Conservation (phyloP, 768 basidiomycete species). For the Peribolospora kevripleyi region DNA sequence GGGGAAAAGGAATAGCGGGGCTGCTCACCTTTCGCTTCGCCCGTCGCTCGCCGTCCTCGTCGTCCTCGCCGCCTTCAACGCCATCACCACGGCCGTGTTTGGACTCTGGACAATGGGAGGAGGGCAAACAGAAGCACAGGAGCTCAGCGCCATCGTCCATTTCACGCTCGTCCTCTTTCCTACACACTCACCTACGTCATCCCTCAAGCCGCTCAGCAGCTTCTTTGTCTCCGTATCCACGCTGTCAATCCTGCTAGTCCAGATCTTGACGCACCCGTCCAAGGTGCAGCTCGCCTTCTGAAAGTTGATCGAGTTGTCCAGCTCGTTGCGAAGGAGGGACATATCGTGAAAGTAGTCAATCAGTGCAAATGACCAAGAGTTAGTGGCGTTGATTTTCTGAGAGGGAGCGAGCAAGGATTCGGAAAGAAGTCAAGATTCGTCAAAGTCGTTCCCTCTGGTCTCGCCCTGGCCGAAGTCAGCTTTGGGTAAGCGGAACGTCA, state of each 20-base stretch:
- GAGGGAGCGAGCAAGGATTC: not conserved
- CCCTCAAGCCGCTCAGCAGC: slow-evolving; percentile 63
- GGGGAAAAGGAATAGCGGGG: not conserved
- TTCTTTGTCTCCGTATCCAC: slow-evolving; percentile 94
- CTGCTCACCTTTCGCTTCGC: slow-evolving; percentile 25
- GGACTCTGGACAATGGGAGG: not conserved
- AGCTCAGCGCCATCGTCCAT: not conserved
- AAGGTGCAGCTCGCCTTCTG: slow-evolving; percentile 93
- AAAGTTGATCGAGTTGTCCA: slow-evolving; percentile 93
- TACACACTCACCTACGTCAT: slow-evolving; percentile 29
- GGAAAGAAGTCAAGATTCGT: not conserved
- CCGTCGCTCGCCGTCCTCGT: slow-evolving; percentile 34
- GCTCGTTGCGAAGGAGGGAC: slow-evolving; percentile 74
- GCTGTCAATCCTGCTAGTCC: slow-evolving; percentile 91
- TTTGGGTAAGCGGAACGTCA: not conserved
- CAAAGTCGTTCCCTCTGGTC: not conserved
- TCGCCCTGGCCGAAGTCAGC: not conserved
- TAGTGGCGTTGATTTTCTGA: slow-evolving; percentile 94
- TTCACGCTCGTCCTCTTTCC: too few relatives aligned
- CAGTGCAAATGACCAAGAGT: slow-evolving; percentile 92
- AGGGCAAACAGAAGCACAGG: not conserved
- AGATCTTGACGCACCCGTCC: slow-evolving; percentile 97
- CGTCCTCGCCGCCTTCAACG: slow-evolving; percentile 41
- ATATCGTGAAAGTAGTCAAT: slow-evolving; percentile 99
- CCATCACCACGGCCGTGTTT: slow-evolving; percentile 33